A percentile compares a stretch with the other conserved stretches of the same genome.
These are phyloP conservation scores for Halteria grandinella DNA, from an alignment of 73 alveolate species.

Conservation along the genomic window DNA sequence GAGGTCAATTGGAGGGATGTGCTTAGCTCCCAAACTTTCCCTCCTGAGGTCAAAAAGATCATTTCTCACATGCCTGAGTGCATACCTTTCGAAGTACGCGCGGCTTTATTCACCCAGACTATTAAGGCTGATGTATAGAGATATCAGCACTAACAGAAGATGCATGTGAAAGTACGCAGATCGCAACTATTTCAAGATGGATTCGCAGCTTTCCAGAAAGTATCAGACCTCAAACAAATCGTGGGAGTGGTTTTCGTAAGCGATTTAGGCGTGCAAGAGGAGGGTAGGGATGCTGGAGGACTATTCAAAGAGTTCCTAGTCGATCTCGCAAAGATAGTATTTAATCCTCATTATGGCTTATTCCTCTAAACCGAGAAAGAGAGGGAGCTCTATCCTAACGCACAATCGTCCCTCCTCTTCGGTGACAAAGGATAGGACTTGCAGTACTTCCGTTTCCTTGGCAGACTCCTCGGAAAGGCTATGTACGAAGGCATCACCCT, in stretches of 20 bases:
- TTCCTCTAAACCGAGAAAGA: slow-evolving; percentile 78
- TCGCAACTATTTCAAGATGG: slow-evolving; percentile 72
- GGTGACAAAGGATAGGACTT: slow-evolving; percentile 79
- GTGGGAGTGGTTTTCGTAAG: slow-evolving; percentile 70
- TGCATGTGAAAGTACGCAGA: slow-evolving; percentile 69
- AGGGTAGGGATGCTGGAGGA: slow-evolving; percentile 97
- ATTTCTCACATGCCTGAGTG: slow-evolving; percentile 74
- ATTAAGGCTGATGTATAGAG: slow-evolving; percentile 49
- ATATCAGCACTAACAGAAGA: slow-evolving; percentile 24
- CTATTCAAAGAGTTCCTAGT: slow-evolving; percentile 92
- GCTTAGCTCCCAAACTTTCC: slow-evolving; percentile 16
- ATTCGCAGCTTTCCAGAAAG: slow-evolving; percentile 62
- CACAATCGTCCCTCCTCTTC: slow-evolving; percentile 45
- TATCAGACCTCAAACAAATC: slow-evolving; percentile 60
- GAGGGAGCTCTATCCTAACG: slow-evolving; percentile 85
- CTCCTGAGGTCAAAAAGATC: slow-evolving; percentile 47
- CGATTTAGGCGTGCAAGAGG: slow-evolving; percentile 81
- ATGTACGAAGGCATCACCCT: slow-evolving; percentile 89
- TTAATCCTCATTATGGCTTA: slow-evolving; percentile 92
- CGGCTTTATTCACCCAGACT: slow-evolving; percentile 45
- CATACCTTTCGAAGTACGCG: slow-evolving; percentile 79
- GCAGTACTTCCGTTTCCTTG: slow-evolving; percentile 86
- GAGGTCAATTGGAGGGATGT: slow-evolving; percentile 57
- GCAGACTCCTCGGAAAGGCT: slow-evolving; percentile 93
- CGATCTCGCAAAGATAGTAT: slow-evolving; percentile 81